phyloP scores from a whole-genome alignment of 257 asterid species.

The Primulina tabacum region DNA sequence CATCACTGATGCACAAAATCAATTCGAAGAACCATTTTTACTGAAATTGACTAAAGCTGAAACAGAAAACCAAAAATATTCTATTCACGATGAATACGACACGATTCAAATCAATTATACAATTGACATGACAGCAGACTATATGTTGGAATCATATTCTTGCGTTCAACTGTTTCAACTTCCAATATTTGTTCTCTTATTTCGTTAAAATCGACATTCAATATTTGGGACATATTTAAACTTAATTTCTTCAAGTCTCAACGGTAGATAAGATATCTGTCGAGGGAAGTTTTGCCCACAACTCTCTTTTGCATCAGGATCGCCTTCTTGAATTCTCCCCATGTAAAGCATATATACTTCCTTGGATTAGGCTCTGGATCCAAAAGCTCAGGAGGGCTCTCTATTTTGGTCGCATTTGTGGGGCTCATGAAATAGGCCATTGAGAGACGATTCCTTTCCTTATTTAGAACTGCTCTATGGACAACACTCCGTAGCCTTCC shows the following conservation, averaged over 20 bases:
- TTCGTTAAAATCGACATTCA: too few species aligned
- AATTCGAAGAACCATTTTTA: too few species aligned
- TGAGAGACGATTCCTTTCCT: slow-evolving; percentile 27
- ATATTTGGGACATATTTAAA: neutral
- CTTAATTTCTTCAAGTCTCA: neutral
- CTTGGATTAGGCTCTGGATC: slow-evolving; percentile 22
- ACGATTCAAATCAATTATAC: too few species aligned
- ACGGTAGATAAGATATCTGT: slow-evolving; percentile 21
- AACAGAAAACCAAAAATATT: too few species aligned
- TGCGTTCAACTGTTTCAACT: too few species aligned
- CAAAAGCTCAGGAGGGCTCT: slow-evolving; percentile 27
- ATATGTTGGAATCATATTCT: too few species aligned
- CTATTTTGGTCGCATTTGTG: slow-evolving; percentile 16
- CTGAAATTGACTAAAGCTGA: too few species aligned
- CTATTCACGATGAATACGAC: too few species aligned
- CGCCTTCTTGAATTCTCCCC: slow-evolving; percentile 26
- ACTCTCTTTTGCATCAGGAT: slow-evolving; percentile 31
- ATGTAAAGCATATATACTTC: slow-evolving; percentile 28
- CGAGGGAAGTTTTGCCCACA: slow-evolving; percentile 27
- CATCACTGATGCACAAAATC: too few species aligned
- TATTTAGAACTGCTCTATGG: slow-evolving; percentile 30
- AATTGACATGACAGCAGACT: too few species aligned
- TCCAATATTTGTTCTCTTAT: too few species aligned
- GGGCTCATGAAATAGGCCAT: slow-evolving; percentile 33
- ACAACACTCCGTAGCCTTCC: slow-evolving; percentile 31